Percentiles rank a stretch among this genome's conserved stretches.
Conservation (phyloP, 2,329 filamentous ascomycete species). For the Colletotrichum tofieldiae region DNA sequence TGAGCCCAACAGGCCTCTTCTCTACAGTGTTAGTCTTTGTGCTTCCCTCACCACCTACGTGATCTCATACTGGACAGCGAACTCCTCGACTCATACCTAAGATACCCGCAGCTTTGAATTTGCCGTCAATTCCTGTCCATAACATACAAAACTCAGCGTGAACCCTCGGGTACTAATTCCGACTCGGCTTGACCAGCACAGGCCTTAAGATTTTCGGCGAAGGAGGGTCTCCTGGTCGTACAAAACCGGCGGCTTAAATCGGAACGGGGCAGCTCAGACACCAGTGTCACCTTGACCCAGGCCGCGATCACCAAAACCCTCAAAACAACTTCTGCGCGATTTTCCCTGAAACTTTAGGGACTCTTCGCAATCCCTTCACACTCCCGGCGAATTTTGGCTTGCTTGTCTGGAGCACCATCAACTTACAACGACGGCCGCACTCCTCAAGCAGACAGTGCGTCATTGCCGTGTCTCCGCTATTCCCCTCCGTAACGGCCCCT, state of each 20-base stretch:
- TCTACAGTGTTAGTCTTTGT: slow-evolving; percentile 27
- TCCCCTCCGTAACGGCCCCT: slow-evolving; percentile 40
- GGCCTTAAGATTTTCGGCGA: slow-evolving; percentile 29
- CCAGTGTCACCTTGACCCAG: slow-evolving; percentile 26
- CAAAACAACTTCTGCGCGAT: slow-evolving; percentile 32
- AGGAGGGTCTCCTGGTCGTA: slow-evolving; percentile 22
- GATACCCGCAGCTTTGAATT: slow-evolving; percentile 1
- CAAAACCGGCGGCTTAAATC: slow-evolving; percentile 38
- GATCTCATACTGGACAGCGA: slow-evolving; percentile 6
- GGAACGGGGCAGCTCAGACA: slow-evolving; percentile 41
- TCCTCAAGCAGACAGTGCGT: slow-evolving; percentile 31
- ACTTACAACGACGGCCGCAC: not conserved
- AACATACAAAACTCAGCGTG: not conserved
- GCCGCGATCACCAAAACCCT: slow-evolving; percentile 21
- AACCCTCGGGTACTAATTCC: not conserved
- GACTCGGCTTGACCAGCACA: slow-evolving; percentile 25
- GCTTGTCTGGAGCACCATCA: not conserved
- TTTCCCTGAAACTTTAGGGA: slow-evolving; percentile 1
- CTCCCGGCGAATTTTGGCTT: not conserved
- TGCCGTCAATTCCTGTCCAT: not conserved
- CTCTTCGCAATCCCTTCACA: not conserved
- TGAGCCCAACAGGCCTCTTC: slow-evolving; percentile 26
- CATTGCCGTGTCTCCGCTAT: slow-evolving; percentile 39
- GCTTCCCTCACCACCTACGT: slow-evolving; percentile 5
- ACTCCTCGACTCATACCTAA: slow-evolving; percentile 1